Evolutionary conservation across 2,329 filamentous ascomycete species (phyloP), one percentile per base, ranked within the genome.

Genomic region (Phialocephala sp.): DNA sequence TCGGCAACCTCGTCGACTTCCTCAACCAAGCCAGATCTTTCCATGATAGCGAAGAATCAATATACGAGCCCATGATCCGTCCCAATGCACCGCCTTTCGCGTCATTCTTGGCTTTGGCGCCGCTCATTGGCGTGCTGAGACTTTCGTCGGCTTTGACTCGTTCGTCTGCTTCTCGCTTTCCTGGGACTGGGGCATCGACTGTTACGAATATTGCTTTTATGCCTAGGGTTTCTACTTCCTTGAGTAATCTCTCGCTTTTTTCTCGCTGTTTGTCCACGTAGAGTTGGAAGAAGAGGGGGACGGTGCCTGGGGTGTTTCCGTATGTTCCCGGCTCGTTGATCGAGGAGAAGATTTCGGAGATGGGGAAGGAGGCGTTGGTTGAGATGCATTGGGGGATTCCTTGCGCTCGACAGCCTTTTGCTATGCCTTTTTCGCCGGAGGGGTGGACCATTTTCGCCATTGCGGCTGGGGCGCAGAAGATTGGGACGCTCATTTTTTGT

Each of bases 21-120:
- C 88, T 85, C 24, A 91, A 73, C 88, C 89, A 92, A 4, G 82
- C 78, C 1, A 91, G 80, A 74, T 90, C 89, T 54, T 85, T 82
- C 89, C 89, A 92, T 8, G 72, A 82, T 15, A 88, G 78, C 20
- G 82, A 81, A 4, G 85, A 72, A 73, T 89, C 87, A 72, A 90
- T 82, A 76, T 85, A 85, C 36, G 77, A 73, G 12, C 85, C 84
- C 82, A 88, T 83, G 66, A 84, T 78, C 62, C 87, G 74, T 22
- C 85, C 82, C 63, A 88, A 72, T 12, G 85, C 83, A 0, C 84
- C 81, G 37, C 87, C 87, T 69, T 86, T 81, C 56, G 76, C 70
- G 73, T 87, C 86, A 66, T 84, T 84, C 24, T 80, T 80, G 0
- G 80, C 79, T 66, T 79, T 79, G 47, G 81, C 79, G 1, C 82